Percentiles rank a stretch among this genome's conserved stretches.
phyloP scores from a whole-genome alignment of 2,329 filamentous ascomycete species.

The Talaromyces islandicus region DNA sequence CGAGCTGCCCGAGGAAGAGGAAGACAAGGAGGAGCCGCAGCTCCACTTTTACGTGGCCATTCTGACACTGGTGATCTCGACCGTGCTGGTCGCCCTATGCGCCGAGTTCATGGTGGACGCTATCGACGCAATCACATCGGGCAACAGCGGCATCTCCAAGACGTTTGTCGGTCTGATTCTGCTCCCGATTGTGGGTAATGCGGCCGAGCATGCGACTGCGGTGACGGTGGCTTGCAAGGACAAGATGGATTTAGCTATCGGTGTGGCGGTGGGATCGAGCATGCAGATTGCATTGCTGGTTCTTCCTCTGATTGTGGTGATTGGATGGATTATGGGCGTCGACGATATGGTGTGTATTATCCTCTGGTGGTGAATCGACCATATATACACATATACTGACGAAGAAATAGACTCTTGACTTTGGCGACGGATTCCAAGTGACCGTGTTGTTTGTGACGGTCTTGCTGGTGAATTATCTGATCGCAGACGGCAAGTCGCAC shows the following conservation, averaged over 20 bases:
- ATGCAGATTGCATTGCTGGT: constrained; percentile 62
- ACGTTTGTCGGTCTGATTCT: constrained; percentile 61
- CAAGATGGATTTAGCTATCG: constrained; percentile 64
- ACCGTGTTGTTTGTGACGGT: constrained; percentile 55
- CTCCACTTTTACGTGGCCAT: constrained; percentile 68
- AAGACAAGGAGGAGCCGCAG: constrained; percentile 58
- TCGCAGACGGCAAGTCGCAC: constrained; percentile 54
- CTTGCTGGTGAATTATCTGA: constrained; percentile 53
- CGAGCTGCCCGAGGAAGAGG: constrained; percentile 26
- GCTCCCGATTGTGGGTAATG: constrained; percentile 61
- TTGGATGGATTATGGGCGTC: constrained; percentile 55
- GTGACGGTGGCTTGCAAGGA: constrained; percentile 58
- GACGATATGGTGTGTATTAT: constrained; percentile 47
- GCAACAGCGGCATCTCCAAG: constrained; percentile 43
- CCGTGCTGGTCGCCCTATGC: constrained; percentile 73
- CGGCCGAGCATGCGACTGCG: constrained; percentile 60
- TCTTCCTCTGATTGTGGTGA: constrained; percentile 54
- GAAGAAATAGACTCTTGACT: constrained; percentile 56
- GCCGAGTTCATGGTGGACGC: constrained; percentile 60
- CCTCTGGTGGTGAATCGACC: no score
- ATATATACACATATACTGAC: constrained; percentile 11
- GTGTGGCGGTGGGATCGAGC: constrained; percentile 59
- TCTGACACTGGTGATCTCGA: constrained; percentile 64
- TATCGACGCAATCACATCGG: constrained; percentile 49
- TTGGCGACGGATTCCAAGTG: constrained; percentile 77